phyloP scores from a whole-genome alignment of 2,329 filamentous ascomycete species.

The Stemphylium vesicarium region DNA sequence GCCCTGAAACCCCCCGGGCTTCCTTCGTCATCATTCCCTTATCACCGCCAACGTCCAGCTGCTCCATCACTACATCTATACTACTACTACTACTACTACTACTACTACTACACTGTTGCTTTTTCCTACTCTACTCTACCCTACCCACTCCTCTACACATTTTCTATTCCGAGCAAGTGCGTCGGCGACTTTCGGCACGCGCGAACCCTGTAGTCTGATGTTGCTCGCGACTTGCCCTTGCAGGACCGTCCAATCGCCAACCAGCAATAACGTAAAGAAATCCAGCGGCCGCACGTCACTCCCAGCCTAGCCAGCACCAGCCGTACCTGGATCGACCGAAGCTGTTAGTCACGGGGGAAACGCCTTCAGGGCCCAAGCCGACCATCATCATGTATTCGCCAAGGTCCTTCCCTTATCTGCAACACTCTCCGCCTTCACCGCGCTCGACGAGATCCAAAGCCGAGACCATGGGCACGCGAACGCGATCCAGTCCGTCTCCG shows the following conservation, averaged over 20 bases:
- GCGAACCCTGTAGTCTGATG: slow-evolving; percentile 39
- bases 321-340: slow-evolving; percentile 20
- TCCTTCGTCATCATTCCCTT: slow-evolving; percentile 11
- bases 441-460: slow-evolving; percentile 20
- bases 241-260: slow-evolving; percentile 40
- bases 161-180: slow-evolving; percentile 5
- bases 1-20: slow-evolving; percentile 15
- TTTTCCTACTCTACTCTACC: slow-evolving; percentile 5
- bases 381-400: slow-evolving; percentile 53
- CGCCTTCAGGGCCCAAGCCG: slow-evolving; percentile 31
- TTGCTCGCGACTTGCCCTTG: slow-evolving; percentile 29
- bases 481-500: slow-evolving; percentile 25
- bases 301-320: slow-evolving; percentile 20
- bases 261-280: slow-evolving; percentile 48
- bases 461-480: slow-evolving; percentile 43
- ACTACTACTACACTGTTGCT: neutral
- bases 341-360: slow-evolving; percentile 36
- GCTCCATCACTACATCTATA: slow-evolving; percentile 1
- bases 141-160: neutral
- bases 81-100: neutral
- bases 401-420: slow-evolving; percentile 53
- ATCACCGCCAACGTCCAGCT: slow-evolving; percentile 5
- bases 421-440: slow-evolving; percentile 45
- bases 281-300: slow-evolving; percentile 40
- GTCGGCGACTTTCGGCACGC: slow-evolving; percentile 17